Percentiles rank a stretch among this genome's conserved stretches.
Evolutionary conservation across 164 flowering plant species (phyloP).

Genomic region (Platanus orientalis): DNA sequence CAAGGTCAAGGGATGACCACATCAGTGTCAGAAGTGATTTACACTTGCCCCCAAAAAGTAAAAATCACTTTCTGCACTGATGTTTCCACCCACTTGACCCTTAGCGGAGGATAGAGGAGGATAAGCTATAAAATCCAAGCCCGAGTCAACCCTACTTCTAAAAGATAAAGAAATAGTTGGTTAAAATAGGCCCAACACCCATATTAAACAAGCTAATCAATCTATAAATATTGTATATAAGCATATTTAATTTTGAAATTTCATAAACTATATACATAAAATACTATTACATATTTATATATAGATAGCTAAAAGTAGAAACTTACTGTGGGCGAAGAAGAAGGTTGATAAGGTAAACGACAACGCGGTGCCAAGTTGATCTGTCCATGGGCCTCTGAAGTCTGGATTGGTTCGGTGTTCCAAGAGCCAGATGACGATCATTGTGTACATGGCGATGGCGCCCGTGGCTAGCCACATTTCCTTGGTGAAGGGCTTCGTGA

Average conservation of each 20-base stretch:
- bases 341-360: slow-evolving; percentile 58
- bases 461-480: slow-evolving; percentile 46
- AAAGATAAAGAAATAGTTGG: background rate
- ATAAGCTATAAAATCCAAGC: no score
- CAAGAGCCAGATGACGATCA: slow-evolving; percentile 41
- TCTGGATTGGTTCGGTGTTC: slow-evolving; percentile 42
- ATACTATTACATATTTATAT: no score
- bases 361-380: slow-evolving; percentile 41
- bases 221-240: background rate
- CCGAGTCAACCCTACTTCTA: background rate
- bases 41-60: no score
- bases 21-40: no score
- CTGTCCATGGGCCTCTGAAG: slow-evolving; percentile 36
- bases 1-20: no score
- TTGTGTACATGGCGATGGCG: slow-evolving; percentile 31
- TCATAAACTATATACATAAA: no score
- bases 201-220: background rate
- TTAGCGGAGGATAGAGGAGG: no score
- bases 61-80: no score
- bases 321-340: slow-evolving; percentile 65
- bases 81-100: no score
- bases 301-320: background rate
- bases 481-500: slow-evolving; percentile 47
- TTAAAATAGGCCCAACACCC: background rate
- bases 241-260: background rate